Percentiles rank a stretch among this genome's conserved stretches.
Evolutionary conservation across 441 rosid species (phyloP).

Genomic region (Gossypium lobatum): DNA sequence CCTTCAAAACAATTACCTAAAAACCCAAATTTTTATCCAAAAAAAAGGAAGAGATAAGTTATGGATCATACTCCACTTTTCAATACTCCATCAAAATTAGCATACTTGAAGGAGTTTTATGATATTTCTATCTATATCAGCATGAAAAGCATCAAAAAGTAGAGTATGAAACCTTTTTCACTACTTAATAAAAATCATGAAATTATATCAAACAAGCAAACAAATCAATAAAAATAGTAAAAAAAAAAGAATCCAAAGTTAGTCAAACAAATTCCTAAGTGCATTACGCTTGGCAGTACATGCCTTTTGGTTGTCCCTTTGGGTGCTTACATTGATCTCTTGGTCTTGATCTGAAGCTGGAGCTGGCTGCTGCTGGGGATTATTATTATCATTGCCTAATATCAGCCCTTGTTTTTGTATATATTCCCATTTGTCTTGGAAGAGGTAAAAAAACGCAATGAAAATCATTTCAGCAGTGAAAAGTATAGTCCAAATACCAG

Average conservation of each 20-base stretch:
- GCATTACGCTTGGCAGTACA: too few species aligned
- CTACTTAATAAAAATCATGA: too few species aligned
- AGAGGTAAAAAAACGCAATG: not conserved
- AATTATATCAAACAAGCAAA: too few species aligned
- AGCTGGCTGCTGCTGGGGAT: not conserved
- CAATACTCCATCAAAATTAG: conserved; percentile 14
- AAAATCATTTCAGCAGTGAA: not conserved
- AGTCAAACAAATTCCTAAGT: too few species aligned
- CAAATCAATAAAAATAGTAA: too few species aligned
- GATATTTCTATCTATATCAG: not conserved
- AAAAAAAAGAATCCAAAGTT: too few species aligned
- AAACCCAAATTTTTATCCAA: not conserved
- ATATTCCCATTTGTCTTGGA: not conserved
- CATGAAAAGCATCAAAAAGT: conserved; percentile 24
- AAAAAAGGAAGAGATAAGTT: not conserved
- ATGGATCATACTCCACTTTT: conserved; percentile 17
- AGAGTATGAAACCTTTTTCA: conserved; percentile 6
- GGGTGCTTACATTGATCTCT: not conserved
- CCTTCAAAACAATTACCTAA: not conserved
- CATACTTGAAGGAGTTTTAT: not conserved
- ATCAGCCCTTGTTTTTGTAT: not conserved
- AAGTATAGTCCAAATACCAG: conserved; percentile 44
- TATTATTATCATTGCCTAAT: not conserved
- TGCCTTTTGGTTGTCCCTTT: not conserved
- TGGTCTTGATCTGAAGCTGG: not conserved